A percentile compares a stretch with the other conserved stretches of the same genome.
These are phyloP conservation scores for Fraxinus sp. DNA, from an alignment of 305 asterid genomes.

Conservation along the genomic window DNA sequence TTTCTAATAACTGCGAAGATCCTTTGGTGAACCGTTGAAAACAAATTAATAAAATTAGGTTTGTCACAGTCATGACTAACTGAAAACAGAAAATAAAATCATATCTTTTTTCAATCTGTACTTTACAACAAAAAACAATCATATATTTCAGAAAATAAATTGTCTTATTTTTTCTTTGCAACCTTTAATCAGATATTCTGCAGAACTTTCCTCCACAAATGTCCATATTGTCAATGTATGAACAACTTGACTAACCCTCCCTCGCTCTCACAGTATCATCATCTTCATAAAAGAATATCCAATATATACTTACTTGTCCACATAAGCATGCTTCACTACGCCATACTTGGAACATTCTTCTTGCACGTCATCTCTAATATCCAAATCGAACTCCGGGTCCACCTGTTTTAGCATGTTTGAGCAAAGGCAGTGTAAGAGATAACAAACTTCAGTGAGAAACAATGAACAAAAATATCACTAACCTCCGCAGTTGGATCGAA, in stretches of 20 bases:
- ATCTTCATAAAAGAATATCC: background rate
- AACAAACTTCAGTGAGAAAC: background rate
- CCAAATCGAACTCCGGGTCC: slow-evolving; percentile 90
- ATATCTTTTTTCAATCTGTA: background rate
- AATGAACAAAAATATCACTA: slow-evolving; percentile 21
- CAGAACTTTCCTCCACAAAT: background rate
- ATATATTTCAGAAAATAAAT: background rate
- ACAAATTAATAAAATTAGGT: background rate
- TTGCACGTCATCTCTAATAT: slow-evolving; percentile 79
- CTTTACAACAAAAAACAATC: background rate
- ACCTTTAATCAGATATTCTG: background rate
- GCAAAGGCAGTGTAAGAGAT: background rate
- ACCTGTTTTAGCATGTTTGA: slow-evolving; percentile 36
- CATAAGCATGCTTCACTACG: slow-evolving; percentile 73
- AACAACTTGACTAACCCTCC: background rate
- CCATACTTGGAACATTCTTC: slow-evolving; percentile 96
- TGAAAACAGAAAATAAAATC: background rate
- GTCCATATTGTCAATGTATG: background rate
- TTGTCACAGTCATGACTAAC: background rate
- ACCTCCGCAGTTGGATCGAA: slow-evolving; percentile 94
- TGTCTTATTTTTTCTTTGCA: background rate
- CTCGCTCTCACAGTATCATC: background rate
- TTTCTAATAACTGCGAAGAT: background rate
- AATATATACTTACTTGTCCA: slow-evolving; percentile 69
- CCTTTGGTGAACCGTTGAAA: background rate